Conservation (phyloP, 177 flowering plant species). For the Vitis hybrid region DNA sequence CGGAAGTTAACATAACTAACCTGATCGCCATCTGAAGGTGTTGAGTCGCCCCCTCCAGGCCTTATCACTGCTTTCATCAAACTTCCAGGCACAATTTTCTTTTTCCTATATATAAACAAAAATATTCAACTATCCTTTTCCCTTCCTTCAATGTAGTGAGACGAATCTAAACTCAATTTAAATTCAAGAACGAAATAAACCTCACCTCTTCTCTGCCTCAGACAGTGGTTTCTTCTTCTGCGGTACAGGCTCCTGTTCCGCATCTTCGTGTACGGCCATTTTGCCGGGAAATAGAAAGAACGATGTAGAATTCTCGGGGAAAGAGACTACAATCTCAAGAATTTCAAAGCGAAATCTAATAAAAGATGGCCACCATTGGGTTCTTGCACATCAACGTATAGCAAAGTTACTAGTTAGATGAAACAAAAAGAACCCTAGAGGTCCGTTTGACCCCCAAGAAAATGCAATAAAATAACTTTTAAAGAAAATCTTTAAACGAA, state of each 20-base stretch:
- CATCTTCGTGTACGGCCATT: conserved; percentile 49
- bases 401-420: too few species aligned
- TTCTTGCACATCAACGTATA: too few species aligned
- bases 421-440: too few species aligned
- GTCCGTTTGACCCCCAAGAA: too few species aligned
- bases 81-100: conserved; percentile 77
- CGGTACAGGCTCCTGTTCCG: conserved; percentile 37
- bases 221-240: conserved; percentile 55
- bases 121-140: background rate
- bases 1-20: conserved; percentile 21
- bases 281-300: background rate
- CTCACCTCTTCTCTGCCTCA: conserved; percentile 74
- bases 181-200: background rate
- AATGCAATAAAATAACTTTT: too few species aligned
- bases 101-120: conserved; percentile 47
- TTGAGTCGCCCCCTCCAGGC: conserved; percentile 70
- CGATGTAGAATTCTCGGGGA: too few species aligned
- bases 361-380: too few species aligned
- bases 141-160: background rate
- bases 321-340: too few species aligned
- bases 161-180: background rate
- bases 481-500: too few species aligned
- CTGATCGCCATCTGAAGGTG: conserved; percentile 87
- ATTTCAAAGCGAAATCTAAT: too few species aligned
- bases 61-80: conserved; percentile 88